These are phyloP conservation scores for Cryptococcus floricola DNA, from an alignment of 1,284 basidiomycete genomes.

Conservation along the genomic window DNA sequence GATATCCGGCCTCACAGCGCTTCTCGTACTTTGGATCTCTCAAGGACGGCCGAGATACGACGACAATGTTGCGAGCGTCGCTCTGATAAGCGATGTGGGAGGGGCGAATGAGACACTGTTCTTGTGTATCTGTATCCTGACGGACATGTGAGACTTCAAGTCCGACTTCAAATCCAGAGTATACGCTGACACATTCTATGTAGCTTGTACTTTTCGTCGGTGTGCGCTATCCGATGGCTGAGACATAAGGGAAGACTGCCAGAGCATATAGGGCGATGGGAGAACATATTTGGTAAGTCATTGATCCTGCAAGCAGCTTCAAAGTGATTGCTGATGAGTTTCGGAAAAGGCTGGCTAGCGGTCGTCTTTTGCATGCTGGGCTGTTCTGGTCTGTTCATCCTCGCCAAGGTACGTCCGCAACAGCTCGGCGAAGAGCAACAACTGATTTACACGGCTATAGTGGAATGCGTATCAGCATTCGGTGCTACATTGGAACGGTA, in stretches of 20 bases:
- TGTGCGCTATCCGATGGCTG: conserved; percentile 52
- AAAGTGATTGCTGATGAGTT: background rate
- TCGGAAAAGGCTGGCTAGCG: conserved; percentile 44
- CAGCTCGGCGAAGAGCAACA: background rate
- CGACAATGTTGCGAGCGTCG: conserved; percentile 41
- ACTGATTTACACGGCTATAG: conserved; percentile 13
- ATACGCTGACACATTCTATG: background rate
- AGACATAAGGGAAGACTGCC: conserved; percentile 53
- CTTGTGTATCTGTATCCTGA: conserved; percentile 38
- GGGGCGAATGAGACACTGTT: conserved; percentile 47
- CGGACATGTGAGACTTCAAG: conserved; percentile 8
- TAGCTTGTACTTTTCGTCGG: conserved; percentile 45
- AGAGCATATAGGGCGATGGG: conserved; percentile 42
- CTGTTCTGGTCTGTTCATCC: conserved; percentile 48
- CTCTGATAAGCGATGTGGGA: conserved; percentile 52
- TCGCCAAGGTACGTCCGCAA: conserved; percentile 43
- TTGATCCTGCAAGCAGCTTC: too few relatives aligned
- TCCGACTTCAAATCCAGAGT: too few relatives aligned
- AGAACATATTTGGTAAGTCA: conserved; percentile 37
- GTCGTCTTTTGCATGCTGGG: conserved; percentile 52
- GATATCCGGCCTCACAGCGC: conserved; percentile 38
- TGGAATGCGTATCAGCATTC: conserved; percentile 50
- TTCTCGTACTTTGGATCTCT: conserved; percentile 47
- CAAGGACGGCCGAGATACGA: conserved; percentile 45
- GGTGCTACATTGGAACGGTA: conserved; percentile 52